Base-by-base conservation (phyloP, 768 basidiomycete species). In the Macrolepiota dolichaula region DNA sequence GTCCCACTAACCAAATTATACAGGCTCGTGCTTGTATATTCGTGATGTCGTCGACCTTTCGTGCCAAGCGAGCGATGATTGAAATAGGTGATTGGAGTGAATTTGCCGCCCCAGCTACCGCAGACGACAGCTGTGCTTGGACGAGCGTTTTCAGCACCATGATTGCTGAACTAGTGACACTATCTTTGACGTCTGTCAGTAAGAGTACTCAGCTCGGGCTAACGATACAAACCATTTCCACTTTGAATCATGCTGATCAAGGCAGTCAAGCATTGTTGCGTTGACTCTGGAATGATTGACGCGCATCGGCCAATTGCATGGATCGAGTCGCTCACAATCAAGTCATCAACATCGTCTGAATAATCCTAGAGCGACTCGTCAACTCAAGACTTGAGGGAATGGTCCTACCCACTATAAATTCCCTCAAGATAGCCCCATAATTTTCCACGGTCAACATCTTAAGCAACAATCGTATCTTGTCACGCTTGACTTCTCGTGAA, bases 1-100 rank as follows among this genome's bases (percentile, higher is more conserved):
- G 94, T 0, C 96, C 96, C 0, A 94, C 94, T 0, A 98, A 83
- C 94, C 96, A 97, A 25, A 94, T 75, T 1, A 98, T 86, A 65
- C 91, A 94, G 0, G 96, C 94, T 32, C 92, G 78, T 1, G 96
- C 94, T 67, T 86, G 83, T 1, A 87, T 78, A 66, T 95, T 92
- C 6, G 77, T 82, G 54, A 98, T 91, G 55, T 86, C 87, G 51
- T 94, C 91, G 50, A 96, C 82, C 35, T 84, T 82, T 52, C 83
- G 80, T 0, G 94, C 92, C 5, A 98, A 84, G 37, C 86, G 84
- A 2, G 86, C 81, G n/a, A 96, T 87, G 63, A 96, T 89, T 7
- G 79, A 75, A 10, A 88, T 70, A 0, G 92, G 83, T 4, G 77
- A 73, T 54, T 76, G 76, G 2, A 75, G 68, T 17, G 71, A 61